phyloP scores from a whole-genome alignment of 495 filamentous ascomycete genomes.

The Echria macrotheca region DNA sequence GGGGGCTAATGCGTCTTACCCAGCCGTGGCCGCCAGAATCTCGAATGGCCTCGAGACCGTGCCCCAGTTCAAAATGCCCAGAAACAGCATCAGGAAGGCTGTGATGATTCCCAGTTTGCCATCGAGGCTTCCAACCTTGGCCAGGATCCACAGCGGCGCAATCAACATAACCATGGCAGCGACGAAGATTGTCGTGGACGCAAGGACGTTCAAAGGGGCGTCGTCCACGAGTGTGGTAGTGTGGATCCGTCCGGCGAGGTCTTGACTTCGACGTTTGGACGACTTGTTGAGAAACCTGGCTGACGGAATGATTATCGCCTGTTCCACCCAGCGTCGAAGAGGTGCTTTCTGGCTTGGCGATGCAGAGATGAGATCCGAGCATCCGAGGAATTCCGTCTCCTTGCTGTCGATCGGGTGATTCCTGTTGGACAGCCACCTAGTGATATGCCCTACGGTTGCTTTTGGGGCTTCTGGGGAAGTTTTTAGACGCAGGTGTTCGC shows the following conservation, averaged over 20 bases:
- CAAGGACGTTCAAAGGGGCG: background rate
- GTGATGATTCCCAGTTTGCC: constrained; percentile 1
- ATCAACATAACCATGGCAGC: constrained; percentile 1
- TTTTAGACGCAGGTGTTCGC: background rate
- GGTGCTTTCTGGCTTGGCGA: background rate
- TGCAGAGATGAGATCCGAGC: background rate
- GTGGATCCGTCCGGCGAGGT: background rate
- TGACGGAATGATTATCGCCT: background rate
- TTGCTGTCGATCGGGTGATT: background rate
- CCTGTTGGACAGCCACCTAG: background rate
- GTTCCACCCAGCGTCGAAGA: background rate
- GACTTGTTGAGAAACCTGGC: background rate
- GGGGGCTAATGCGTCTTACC: too few relatives aligned
- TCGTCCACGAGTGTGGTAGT: background rate
- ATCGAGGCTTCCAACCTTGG: background rate
- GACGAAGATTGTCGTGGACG: background rate
- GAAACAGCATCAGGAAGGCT: background rate
- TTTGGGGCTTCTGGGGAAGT: background rate
- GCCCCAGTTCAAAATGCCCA: background rate
- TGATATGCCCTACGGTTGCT: background rate
- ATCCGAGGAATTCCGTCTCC: background rate
- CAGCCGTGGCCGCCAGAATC: constrained; percentile 2
- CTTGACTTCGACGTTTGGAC: background rate
- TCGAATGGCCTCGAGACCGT: background rate
- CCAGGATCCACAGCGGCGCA: constrained; percentile 1